Conservation (phyloP, 2,329 filamentous ascomycete genomes). For the Penicillium griseofulvum region DNA sequence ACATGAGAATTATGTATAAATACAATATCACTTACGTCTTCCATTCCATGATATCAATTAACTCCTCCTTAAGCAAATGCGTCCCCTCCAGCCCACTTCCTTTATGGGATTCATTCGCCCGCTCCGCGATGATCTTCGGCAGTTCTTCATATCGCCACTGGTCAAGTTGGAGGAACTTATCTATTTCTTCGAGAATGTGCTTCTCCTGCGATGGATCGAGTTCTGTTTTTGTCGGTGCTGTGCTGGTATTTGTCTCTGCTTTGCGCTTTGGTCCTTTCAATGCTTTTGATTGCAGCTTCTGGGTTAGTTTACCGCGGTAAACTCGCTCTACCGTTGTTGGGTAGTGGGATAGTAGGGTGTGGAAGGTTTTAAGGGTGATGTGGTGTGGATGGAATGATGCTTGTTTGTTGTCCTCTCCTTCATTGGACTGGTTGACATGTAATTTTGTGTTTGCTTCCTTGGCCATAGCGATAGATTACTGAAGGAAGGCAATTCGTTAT, state of each 20-base stretch:
- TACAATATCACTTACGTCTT: constrained; percentile 39
- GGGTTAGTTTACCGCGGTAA: constrained; percentile 22
- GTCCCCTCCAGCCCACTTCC: constrained; percentile 10
- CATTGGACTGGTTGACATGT: background rate
- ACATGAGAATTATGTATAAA: no score
- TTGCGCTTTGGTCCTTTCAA: constrained; percentile 14
- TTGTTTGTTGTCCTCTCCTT: background rate
- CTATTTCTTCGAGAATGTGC: constrained; percentile 18
- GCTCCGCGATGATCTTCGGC: constrained; percentile 23
- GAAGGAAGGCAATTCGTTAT: background rate
- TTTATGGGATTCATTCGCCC: constrained; percentile 6
- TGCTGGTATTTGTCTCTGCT: constrained; percentile 5
- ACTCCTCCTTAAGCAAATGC: constrained; percentile 34
- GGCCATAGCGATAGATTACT: background rate
- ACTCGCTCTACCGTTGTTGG: constrained; percentile 25
- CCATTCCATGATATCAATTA: constrained; percentile 44
- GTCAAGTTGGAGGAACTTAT: constrained; percentile 35
- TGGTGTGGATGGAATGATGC: constrained; percentile 23
- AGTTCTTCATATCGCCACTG: constrained; percentile 39
- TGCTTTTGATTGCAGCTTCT: constrained; percentile 20
- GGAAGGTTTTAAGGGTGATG: constrained; percentile 30
- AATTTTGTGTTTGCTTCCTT: background rate
- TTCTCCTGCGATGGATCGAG: constrained; percentile 8
- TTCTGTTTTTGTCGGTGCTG: constrained; percentile 1
- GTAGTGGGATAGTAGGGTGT: constrained; percentile 27